Evolutionary conservation across 2,329 filamentous ascomycete species (phyloP), one percentile per base, ranked within the genome.

Genomic region (Fusarium sp.): DNA sequence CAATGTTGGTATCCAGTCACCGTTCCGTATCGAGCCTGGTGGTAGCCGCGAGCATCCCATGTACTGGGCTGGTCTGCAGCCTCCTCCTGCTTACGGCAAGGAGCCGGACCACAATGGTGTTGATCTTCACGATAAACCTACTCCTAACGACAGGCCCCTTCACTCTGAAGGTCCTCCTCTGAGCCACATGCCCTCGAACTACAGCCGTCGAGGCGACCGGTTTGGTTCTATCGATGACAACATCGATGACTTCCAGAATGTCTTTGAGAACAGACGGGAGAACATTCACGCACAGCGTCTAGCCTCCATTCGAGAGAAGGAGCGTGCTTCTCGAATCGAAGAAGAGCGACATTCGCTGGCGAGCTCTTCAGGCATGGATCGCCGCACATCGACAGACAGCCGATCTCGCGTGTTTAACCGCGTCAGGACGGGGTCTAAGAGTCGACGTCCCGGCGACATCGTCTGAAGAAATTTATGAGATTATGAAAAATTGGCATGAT

Each of bases 1-100:
- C 65, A 89, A 93, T 57, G 85, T 95, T 52, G 93, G 93, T 60
- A 96, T 97, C 77, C 92, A 97, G 84, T 92, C 92, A 56, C 94
- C 94, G 7, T 79, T 78, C 75, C 80, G 81, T 57, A 73, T 80
- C 61, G 81, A 89, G 77, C 90, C 91, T 57, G 92, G 92, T 71
- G 89, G 90, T 76, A 91, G 88, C 76, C 84, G 88, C 67, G 89
- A 90, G 45, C 87, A 89, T 73, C 92, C 92, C 4, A 83, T 93
- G 74, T 93, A 82, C 75, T 85, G 82, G 74, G 65, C 79, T 52
- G 79, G 75, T 51, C 62, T 74, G 46, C 74, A 77, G 24, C 78
- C 78, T 9, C 81, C 80, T 14, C 79, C 78, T 9, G 73, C 76
- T 2, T 78, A 80, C 55, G 74, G 75, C 38, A 79, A 74, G 54